These are phyloP conservation scores for Colletotrichum endophyticum DNA, from an alignment of 2,329 filamentous ascomycete genomes.

Conservation along the genomic window DNA sequence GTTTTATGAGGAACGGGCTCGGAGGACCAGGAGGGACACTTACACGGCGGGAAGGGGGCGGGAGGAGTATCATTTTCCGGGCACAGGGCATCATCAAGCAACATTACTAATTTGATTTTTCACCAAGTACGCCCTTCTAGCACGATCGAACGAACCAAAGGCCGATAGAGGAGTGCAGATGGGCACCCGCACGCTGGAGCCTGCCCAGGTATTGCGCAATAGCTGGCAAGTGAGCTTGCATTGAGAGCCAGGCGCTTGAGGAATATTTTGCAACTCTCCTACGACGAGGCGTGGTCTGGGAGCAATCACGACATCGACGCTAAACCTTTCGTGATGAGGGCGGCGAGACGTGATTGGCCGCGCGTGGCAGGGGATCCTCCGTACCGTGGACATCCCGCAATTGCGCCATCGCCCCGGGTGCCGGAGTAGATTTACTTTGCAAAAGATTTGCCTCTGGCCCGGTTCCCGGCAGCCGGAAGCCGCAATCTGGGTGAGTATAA, in stretches of 20 bases:
- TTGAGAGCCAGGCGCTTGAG: slow-evolving; percentile 3
- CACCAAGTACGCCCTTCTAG: background rate
- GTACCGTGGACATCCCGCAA: slow-evolving; percentile 21
- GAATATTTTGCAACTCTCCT: slow-evolving; percentile 14
- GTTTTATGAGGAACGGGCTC: slow-evolving; percentile 18
- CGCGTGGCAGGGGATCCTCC: background rate
- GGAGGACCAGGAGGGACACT: background rate
- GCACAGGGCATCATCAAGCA: slow-evolving; percentile 22
- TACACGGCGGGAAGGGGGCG: slow-evolving; percentile 18
- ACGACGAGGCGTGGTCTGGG: slow-evolving; percentile 29
- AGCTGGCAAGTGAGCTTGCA: slow-evolving; percentile 21
- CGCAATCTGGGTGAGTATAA: background rate
- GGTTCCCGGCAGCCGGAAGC: slow-evolving; percentile 17
- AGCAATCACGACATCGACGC: slow-evolving; percentile 59
- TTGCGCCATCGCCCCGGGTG: slow-evolving; percentile 22
- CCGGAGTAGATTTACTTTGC: slow-evolving; percentile 10
- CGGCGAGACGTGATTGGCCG: slow-evolving; percentile 38
- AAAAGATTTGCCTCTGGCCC: background rate
- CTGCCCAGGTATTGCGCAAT: slow-evolving; percentile 38
- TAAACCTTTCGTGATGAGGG: slow-evolving; percentile 52
- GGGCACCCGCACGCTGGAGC: background rate
- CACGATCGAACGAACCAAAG: slow-evolving; percentile 18
- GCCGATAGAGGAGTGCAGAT: background rate
- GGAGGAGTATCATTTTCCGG: slow-evolving; percentile 2
- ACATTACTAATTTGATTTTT: slow-evolving; percentile 22